Evolutionary conservation across 148 eudicot genomes (phyloP).

Genomic region (Limonium bicolor): DNA sequence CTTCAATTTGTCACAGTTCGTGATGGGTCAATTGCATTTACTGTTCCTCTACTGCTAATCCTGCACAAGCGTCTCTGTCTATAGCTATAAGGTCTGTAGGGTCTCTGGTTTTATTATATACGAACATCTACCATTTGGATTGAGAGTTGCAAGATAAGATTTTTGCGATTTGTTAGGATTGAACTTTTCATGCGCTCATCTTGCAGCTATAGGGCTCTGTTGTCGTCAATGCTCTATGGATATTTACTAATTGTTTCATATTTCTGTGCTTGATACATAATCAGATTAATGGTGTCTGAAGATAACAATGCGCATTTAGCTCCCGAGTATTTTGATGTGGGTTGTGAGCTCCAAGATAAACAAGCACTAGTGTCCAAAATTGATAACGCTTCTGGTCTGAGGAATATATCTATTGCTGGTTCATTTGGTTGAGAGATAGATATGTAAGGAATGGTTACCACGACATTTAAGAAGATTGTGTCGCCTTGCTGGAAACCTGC

Average conservation of each 20-base stretch:
- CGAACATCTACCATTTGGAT: too few relatives aligned
- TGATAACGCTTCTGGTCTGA: constrained; percentile 8
- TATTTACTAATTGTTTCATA: not conserved
- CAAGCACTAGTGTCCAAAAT: constrained; percentile 7
- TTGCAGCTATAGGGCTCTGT: too few relatives aligned
- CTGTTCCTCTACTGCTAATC: too few relatives aligned
- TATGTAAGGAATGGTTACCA: constrained; percentile 45
- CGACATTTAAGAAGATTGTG: constrained; percentile 30
- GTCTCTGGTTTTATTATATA: too few relatives aligned
- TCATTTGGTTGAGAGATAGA: constrained; percentile 25
- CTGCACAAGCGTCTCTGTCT: too few relatives aligned
- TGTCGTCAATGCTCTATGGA: too few relatives aligned
- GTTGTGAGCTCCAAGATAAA: constrained; percentile 10
- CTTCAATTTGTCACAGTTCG: too few relatives aligned
- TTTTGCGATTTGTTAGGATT: too few relatives aligned
- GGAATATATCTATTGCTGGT: constrained; percentile 16
- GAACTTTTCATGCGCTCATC: too few relatives aligned
- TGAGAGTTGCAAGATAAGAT: too few relatives aligned
- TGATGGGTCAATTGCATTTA: too few relatives aligned
- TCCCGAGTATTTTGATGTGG: constrained; percentile 12
- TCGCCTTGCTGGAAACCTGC: constrained; percentile 54
- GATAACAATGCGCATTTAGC: constrained; percentile 11
- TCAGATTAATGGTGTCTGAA: constrained; percentile 35
- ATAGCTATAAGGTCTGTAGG: too few relatives aligned
- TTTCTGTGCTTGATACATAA: not conserved